Evolutionary conservation across 1,139 yeast species (phyloP), one percentile per base, ranked within the genome.

Genomic region (Kurtzmaniella quercitrusa): DNA sequence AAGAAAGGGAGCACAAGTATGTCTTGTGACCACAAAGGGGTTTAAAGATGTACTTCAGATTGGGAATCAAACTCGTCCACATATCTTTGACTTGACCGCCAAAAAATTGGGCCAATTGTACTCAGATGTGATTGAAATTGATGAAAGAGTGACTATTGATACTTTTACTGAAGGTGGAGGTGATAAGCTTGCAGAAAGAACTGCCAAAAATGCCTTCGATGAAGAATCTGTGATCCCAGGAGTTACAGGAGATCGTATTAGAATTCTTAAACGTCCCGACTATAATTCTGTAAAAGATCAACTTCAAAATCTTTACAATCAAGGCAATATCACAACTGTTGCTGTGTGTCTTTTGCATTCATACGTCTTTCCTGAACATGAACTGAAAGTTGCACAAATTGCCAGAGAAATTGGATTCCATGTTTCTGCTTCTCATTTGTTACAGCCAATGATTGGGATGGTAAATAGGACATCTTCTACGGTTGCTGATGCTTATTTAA

Each of bases 1-100:
- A 51, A 60, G 82, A 47, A 76, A 74, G 49, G 82, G 82, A 14
- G 80, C 78, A 22, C 56, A 61, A 19, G 80, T 77, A 34, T 70
- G 76, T 21, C 60, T 76, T 39, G 59, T 76, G 5, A 75, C 80
- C 2, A 75, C 81, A 18, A 71, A 67, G 47, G 81, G 81, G 1
- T 76, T 76, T 52, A 68, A 68, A 47, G 82, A 71, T 48, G 71
- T 71, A 2, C 59, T 71, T 50, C 57, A 59, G 1, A 71, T 71
- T 44, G 76, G 76, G 5, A 66, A 65, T 45, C 72, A 66, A 47
- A 62, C 72, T 1, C 54, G 72, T 47, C 72, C 72, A 2, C 57
- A 66, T 45, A 65, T 67, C 21, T 67, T 67, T 45, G 71, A 67
- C 42, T 55, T 66, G 44, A 65, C 69, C 4, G 71, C 71, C 1